Base-by-base conservation (phyloP, 2,329 filamentous ascomycete species). In the Aureobasidium uvarum region DNA sequence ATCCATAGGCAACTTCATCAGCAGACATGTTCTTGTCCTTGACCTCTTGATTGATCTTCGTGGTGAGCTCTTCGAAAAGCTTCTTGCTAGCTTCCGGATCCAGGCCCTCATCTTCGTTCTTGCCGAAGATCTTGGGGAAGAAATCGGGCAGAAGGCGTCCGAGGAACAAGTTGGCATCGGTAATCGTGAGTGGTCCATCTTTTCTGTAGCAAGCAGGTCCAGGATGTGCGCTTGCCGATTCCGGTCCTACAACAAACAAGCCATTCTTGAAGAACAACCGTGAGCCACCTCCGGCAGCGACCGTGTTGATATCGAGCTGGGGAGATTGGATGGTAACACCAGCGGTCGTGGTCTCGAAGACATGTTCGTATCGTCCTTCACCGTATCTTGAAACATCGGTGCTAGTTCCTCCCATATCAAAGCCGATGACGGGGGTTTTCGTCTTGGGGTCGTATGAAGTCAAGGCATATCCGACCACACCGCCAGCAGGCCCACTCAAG, bases 81-180 rank as follows among this genome's bases (percentile, higher is more conserved):
- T 85, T 87, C 74, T 86, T 84, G 71, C 91, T 96, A 0, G 90
- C 89, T 65, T 89, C 84, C 1, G 85, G 81, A 73, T 96, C 92
- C 1, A 97, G 78, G 0, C 88, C 88, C 74, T 95, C 85, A 66
- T 96, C 83, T 74, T 97, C 93, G 51, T 93, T 89, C 75, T 91
- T 89, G 52, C 94, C 94, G 71, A 98, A 97, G 66, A 98, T 97
- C 75, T 93, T 94, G 0, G 93, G 93, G 73, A 97, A 97, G 81
- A 95, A 96, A 68, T 96, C 91, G 0, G 93, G 93, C 1, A 96
- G 78, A 4, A 98, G 80, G 45, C 93, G 85, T 0, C 93, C 92
- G 0, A 96, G 85, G 71, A 91, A 91, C 6, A 96, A 77, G 70
- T 96, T 96, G 1, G 93, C 93, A 74, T 97, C 93, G 0, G 93